phyloP scores from a whole-genome alignment of 371 early-diverging fungal species.

The Mortierella sp. region DNA sequence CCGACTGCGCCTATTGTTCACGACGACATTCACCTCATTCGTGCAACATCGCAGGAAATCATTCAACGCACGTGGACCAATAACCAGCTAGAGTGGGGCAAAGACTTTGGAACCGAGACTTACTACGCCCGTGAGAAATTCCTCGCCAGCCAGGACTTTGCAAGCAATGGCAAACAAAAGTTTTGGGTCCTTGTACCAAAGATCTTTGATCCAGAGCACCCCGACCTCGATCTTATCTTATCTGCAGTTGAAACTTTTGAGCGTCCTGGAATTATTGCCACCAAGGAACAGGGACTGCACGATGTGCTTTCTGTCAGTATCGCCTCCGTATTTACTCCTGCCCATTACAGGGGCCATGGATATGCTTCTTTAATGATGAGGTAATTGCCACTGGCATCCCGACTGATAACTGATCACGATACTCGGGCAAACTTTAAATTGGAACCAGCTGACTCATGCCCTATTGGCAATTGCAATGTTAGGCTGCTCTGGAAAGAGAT shows the following conservation, averaged over 20 bases:
- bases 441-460: neutral
- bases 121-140: constrained; percentile 50
- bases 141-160: constrained; percentile 36
- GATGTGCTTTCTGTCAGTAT: constrained; percentile 48
- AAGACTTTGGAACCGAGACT: constrained; percentile 25
- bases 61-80: constrained; percentile 52
- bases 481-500: constrained; percentile 45
- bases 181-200: constrained; percentile 58
- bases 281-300: constrained; percentile 23
- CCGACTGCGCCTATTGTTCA: constrained; percentile 9
- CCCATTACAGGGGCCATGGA: constrained; percentile 44
- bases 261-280: constrained; percentile 42
- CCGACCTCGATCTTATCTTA: constrained; percentile 34
- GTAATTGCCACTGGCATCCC: constrained; percentile 6
- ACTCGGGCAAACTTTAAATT: neutral
- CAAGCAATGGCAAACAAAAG: constrained; percentile 34
- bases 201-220: constrained; percentile 18
- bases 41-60: constrained; percentile 21
- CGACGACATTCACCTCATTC: constrained; percentile 34
- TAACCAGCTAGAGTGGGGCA: constrained; percentile 53
- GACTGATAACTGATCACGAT: neutral
- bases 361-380: constrained; percentile 57
- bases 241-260: constrained; percentile 51
- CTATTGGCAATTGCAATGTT: neutral
- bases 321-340: constrained; percentile 59